Evolutionary conservation across 2,329 filamentous ascomycete species (phyloP).

Genomic region (Purpureocillium takamizusanense): DNA sequence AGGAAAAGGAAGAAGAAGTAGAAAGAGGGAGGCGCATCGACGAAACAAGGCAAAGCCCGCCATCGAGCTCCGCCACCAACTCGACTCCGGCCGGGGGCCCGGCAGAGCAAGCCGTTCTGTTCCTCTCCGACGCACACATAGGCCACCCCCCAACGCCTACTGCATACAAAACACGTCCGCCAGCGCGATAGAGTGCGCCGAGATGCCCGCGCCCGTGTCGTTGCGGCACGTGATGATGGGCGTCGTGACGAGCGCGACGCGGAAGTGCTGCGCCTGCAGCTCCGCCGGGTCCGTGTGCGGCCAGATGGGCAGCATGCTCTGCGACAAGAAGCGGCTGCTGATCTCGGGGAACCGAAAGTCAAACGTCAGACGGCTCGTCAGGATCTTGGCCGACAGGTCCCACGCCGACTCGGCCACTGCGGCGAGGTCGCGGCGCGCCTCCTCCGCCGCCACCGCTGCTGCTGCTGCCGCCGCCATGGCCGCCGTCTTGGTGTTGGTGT

Average conservation of each 20-base stretch:
- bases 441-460: no score
- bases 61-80: no score
- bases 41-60: no score
- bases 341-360: slow-evolving; percentile 42
- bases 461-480: no score
- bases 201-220: slow-evolving; percentile 35
- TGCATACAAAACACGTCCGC: slow-evolving; percentile 42
- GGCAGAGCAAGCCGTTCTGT: no score
- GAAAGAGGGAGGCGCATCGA: no score
- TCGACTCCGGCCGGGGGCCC: no score
- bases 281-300: slow-evolving; percentile 27
- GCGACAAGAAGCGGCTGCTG: slow-evolving; percentile 36
- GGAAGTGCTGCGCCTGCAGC: slow-evolving; percentile 40
- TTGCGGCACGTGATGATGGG: slow-evolving; percentile 46
- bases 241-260: slow-evolving; percentile 44
- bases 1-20: no score
- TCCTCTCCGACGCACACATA: no score
- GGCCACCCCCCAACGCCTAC: slow-evolving; percentile 11
- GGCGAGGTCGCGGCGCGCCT: slow-evolving; percentile 33
- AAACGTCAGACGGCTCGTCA: slow-evolving; percentile 33
- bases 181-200: slow-evolving; percentile 33
- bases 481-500: no score
- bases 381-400: slow-evolving; percentile 37
- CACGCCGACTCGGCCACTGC: slow-evolving; percentile 30
- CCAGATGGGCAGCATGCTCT: slow-evolving; percentile 39